Evolutionary conservation across 805 yeast species (phyloP), one percentile per base, ranked within the genome.

Genomic region (Saccharomycopsis microspora): DNA sequence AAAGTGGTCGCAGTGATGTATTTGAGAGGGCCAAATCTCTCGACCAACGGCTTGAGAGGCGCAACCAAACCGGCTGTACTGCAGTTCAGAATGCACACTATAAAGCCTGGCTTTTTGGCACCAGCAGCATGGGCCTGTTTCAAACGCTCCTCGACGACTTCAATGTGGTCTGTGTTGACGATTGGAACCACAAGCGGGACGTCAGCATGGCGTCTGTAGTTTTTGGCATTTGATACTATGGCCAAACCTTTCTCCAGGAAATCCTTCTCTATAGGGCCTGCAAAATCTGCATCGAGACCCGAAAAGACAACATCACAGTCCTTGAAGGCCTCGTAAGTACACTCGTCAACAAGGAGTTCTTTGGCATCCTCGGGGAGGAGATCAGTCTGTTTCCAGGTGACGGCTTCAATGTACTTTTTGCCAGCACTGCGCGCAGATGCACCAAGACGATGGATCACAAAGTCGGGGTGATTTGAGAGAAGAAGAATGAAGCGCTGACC

Each of bases 21-120:
- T 50, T 85, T 89, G 51, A 93, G 76, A 41, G 97, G 97, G 43
- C 97, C 98, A 61, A 85, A 90, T 44, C 71, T 66, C 51, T 88
- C 95, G 45, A 82, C 84, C 58, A 93, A 72, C n/a, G 98, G 97
- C 63, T 86, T 87, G 62, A 93, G 72, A 43, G 97, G 97, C 9
- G 96, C 96, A 27, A 93, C 97, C 49, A 93, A 72, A 39, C 97
- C 97, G 4, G 97, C 98, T 36, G 98, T 93, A 43, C 97, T 89
- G 70, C 98, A 93, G 73, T 93, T 93, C 51, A 97, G 89, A 61
- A 90, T 93, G 69, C 98, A 93, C 42, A 90, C 81, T 56, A 87
- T 83, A 66, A 76, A 86, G 42, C 98, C 98, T 49, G 81, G 80
- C 61, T 69, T 78, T 59, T 67, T 61, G 54, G 71, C 70, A 44